These are phyloP conservation scores for Viola pubescens DNA, from an alignment of 441 rosid genomes.

Conservation along the genomic window DNA sequence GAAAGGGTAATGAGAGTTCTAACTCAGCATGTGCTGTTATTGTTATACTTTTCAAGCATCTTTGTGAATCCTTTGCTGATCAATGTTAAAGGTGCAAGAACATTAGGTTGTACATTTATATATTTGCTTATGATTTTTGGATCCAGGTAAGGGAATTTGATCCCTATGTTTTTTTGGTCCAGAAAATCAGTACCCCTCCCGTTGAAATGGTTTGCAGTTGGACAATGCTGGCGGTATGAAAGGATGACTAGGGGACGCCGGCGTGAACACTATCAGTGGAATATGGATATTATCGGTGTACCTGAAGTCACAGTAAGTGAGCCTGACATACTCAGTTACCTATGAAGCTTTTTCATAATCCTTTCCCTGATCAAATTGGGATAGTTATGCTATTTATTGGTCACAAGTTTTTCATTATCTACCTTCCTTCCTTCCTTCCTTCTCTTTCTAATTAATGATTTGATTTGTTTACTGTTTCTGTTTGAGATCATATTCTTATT, in stretches of 20 bases:
- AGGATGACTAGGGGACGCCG: constrained; percentile 94
- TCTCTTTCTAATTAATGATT: background rate
- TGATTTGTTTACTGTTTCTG: no score
- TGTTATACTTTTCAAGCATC: background rate
- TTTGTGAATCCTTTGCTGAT: constrained; percentile 1
- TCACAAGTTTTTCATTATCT: background rate
- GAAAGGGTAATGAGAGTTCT: constrained; percentile 54
- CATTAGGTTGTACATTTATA: constrained; percentile 10
- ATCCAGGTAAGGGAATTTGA: constrained; percentile 59
- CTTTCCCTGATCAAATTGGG: background rate
- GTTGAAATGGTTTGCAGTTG: constrained; percentile 88
- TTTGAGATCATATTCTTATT: constrained; percentile 1
- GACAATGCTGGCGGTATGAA: constrained; percentile 97
- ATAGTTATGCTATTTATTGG: background rate
- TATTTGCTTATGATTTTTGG: constrained; percentile 35
- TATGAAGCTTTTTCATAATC: constrained; percentile 4
- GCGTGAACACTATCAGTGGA: constrained; percentile 96
- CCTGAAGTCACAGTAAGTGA: constrained; percentile 65
- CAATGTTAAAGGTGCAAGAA: background rate
- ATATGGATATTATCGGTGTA: constrained; percentile 90
- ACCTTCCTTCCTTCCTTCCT: background rate
- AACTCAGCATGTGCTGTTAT: constrained; percentile 2
- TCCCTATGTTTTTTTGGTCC: constrained; percentile 47
- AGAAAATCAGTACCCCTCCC: constrained; percentile 87
- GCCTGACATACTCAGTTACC: constrained; percentile 7